phyloP scores from a whole-genome alignment of 2,329 filamentous ascomycete genomes.

The Talaromyces sp. region DNA sequence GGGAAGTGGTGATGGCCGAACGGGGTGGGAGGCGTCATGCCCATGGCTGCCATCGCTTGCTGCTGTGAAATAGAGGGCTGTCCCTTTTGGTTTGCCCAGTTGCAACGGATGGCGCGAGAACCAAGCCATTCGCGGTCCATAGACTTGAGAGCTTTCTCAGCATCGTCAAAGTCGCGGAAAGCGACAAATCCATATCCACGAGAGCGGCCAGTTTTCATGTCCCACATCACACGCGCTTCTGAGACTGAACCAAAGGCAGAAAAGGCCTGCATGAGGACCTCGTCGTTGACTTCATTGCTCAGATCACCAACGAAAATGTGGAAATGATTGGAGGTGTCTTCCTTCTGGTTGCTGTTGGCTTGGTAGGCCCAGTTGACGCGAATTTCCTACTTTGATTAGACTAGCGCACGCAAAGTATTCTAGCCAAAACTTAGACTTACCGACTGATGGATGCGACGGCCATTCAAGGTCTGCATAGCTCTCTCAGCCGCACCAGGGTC shows the following conservation, averaged over 20 bases:
- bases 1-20: constrained; percentile 98
- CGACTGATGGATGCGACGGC: constrained; percentile 88
- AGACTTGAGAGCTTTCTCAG: constrained; percentile 89
- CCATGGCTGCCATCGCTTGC: constrained; percentile 94
- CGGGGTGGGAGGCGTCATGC: constrained; percentile 84
- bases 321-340: constrained; percentile 97
- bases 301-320: constrained; percentile 98
- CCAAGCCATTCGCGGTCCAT: constrained; percentile 99
- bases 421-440: constrained; percentile 48
- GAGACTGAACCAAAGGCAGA: constrained; percentile 93
- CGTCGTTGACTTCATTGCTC: constrained; percentile 98
- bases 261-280: constrained; percentile 88
- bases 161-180: constrained; percentile 87
- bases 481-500: constrained; percentile 93
- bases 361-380: constrained; percentile 99
- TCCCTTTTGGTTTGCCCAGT: constrained; percentile 99
- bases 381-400: constrained; percentile 64
- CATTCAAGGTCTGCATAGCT: constrained; percentile 95
- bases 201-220: constrained; percentile 98
- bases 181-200: constrained; percentile 97
- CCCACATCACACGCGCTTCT: constrained; percentile 99
- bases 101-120: constrained; percentile 95
- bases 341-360: constrained; percentile 87
- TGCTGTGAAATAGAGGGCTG: constrained; percentile 98
- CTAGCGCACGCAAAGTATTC: background rate